A percentile compares a stretch with the other conserved stretches of the same genome.
These are phyloP conservation scores for Podospora pseudopauciseta DNA, from an alignment of 495 filamentous ascomycete genomes.

Conservation along the genomic window DNA sequence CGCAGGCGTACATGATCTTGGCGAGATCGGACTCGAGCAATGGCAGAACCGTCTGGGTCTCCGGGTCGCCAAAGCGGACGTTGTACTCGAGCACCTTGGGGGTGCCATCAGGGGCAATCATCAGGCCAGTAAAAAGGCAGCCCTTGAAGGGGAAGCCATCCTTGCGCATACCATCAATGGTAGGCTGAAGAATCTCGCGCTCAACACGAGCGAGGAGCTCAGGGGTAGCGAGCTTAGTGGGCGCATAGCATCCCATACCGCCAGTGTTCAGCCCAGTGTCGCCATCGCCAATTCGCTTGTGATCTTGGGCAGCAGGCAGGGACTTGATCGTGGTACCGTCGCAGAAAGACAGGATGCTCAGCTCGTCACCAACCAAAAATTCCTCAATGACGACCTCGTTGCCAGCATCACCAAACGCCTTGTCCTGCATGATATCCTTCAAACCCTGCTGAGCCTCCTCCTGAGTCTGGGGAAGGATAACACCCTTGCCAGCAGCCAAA, in stretches of 20 bases:
- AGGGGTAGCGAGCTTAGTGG: slow-evolving; percentile 75
- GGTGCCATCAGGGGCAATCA: slow-evolving; percentile 81
- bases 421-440: slow-evolving; percentile 83
- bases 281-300: slow-evolving; percentile 90
- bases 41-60: slow-evolving; percentile 88
- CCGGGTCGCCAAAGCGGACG: slow-evolving; percentile 92
- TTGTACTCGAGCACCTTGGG: slow-evolving; percentile 94
- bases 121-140: slow-evolving; percentile 89
- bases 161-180: slow-evolving; percentile 80
- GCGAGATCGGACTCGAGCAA: slow-evolving; percentile 87
- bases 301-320: slow-evolving; percentile 91
- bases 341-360: slow-evolving; percentile 86
- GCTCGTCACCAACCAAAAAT: slow-evolving; percentile 84
- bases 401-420: slow-evolving; percentile 82
- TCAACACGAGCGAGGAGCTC: slow-evolving; percentile 74
- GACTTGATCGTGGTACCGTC: slow-evolving; percentile 83
- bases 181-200: slow-evolving; percentile 79
- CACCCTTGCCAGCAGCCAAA: slow-evolving; percentile 86
- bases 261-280: slow-evolving; percentile 93
- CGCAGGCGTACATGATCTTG: slow-evolving; percentile 84
- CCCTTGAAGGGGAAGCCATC: slow-evolving; percentile 79
- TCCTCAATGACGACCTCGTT: slow-evolving; percentile 96
- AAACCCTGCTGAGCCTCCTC: slow-evolving; percentile 79
- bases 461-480: slow-evolving; percentile 76
- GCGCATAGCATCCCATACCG: slow-evolving; percentile 97